These are phyloP conservation scores for Blastobotrys raffinosifermentans DNA, from an alignment of 1,139 yeast genomes.

Conservation along the genomic window DNA sequence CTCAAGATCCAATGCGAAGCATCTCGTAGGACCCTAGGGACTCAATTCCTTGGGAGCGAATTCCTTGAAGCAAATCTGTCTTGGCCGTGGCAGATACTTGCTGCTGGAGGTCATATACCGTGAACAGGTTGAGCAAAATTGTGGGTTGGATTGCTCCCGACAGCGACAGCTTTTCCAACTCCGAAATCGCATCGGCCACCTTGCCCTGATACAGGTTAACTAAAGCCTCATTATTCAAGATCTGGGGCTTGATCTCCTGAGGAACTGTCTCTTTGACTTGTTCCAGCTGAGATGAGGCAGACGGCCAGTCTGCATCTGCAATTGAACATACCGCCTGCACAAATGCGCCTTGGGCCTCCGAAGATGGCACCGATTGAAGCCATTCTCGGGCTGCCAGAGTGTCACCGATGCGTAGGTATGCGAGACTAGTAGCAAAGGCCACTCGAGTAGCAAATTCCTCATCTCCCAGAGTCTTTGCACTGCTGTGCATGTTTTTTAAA, in stretches of 20 bases:
- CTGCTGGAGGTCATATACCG: constrained; percentile 25
- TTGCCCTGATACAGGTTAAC: constrained; percentile 34
- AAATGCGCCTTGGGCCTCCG: constrained; percentile 11
- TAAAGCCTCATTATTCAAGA: constrained; percentile 23
- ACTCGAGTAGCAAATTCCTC: constrained; percentile 14
- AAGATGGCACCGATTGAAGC: constrained; percentile 19
- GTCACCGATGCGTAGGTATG: constrained; percentile 28
- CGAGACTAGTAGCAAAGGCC: constrained; percentile 22
- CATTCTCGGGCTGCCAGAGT: constrained; percentile 27
- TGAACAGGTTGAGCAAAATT: constrained; percentile 25
- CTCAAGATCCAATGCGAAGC: constrained; percentile 2
- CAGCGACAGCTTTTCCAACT: constrained; percentile 30
- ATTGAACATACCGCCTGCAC: constrained; percentile 23
- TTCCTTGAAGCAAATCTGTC: constrained; percentile 1
- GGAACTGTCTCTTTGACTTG: constrained; percentile 4
- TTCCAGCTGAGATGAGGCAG: constrained; percentile 15
- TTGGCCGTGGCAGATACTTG: constrained; percentile 18
- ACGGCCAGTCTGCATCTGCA: constrained; percentile 28
- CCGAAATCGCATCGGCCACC: constrained; percentile 39
- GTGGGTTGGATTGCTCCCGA: constrained; percentile 19
- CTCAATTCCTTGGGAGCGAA: constrained; percentile 7
- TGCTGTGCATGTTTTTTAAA: constrained; percentile 21
- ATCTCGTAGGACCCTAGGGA: constrained; percentile 7
- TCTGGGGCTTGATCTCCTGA: constrained; percentile 4
- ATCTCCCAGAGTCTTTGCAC: constrained; percentile 11